Base-by-base conservation (phyloP, 2,329 filamentous ascomycete genomes). In the Ophiognomonia clavigignenti-juglandacearum region DNA sequence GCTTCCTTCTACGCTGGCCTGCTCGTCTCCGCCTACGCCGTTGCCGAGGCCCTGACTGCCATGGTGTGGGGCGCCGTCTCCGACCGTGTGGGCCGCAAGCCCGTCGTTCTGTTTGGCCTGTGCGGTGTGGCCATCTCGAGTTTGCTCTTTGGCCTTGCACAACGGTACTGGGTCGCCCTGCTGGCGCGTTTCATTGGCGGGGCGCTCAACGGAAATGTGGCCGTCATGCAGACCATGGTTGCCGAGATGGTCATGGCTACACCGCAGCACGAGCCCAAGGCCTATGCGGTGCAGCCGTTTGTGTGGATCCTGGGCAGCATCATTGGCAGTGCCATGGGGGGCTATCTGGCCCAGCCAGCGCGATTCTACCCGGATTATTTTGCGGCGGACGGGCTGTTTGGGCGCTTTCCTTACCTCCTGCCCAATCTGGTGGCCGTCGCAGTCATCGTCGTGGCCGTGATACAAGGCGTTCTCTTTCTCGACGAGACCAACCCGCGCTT, bases 371-470 rank as follows among this genome's bases (percentile, higher is more conserved):
- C 50, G 3, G 52, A 50, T 0, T 32, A 67, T 18, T 71, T 71
- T 38, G 56, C 67, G 2, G 52, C 59, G 22, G 67, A 69, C 22
- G 68, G 68, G 2, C 36, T 71, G 1, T 71, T 70, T 39, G 83
- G 83, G 35, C 72, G 75, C 7, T 88, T 84, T 56, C 86, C 86
- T 0, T 91, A 87, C 55, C 71, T 88, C n/a, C 66, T 68, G 23
- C 65, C 65, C 3, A 68, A 68, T 34, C 57, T 68, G 13, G 70
- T 89, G 19, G 82, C 88, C 45, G 85, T 84, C 2, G 69, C 65
- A 1, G 71, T 89, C 3, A 72, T 90, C 19, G 54, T 78, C 3
- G 54, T 88, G 2, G 86, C 88, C 42, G 73, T 88, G 13, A 58
- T 83, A 3, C 64, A 88, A 16, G 79, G 82, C 4, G 70, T 80